Evolutionary conservation across 2,329 filamentous ascomycete genomes (phyloP), one percentile per base, ranked within the genome.

Genomic region (Trichophyton equinum): DNA sequence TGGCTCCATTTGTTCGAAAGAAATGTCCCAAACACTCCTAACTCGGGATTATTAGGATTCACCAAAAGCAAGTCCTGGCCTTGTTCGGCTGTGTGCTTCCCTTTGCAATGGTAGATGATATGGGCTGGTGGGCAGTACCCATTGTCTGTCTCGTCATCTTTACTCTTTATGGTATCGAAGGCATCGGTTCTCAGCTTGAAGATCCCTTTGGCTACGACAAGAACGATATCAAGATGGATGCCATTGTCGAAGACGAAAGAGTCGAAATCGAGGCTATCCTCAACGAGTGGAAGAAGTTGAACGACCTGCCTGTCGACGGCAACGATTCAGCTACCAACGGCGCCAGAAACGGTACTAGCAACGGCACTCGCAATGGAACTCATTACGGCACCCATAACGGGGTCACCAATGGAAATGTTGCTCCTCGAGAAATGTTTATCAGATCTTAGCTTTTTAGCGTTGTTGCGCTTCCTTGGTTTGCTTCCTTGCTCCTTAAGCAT

Each of bases 211-310:
- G 84, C 1, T 83, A 83, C 61, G 83, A 85, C 64, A 78, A 80
- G 67, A 85, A 85, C 61, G 83, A 86, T 68, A 86, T 86, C 71
- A 85, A 85, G 68, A 84, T 86, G 78, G 83, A 86, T 69, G 82
- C 81, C 2, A 81, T 86, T 57, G 80, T 82, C 2, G 82, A 84
- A 64, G 84, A 86, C 68, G 75, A 82, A 49, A 73, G 81, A 62
- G 76, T 76, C 44, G 83, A 86, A 70, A 77, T 83, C 18, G 77
- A 78, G 64, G 82, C 83, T 5, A 70, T 85, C 66, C 67, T 85
- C 25, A 76, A 78, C 13, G 82, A 84, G 68, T 86, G 83, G 83
- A 77, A 75, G 65, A 72, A 66, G 38, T 64, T 67, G 57, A 65
- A 64, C 59, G 65, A 59, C 18, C 61, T 59, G 30, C 65, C 63